Percentiles rank a stretch among this genome's conserved stretches.
Evolutionary conservation across 225 moss, liverwort and hornwort genomes (phyloP).

Genomic region (Pseudoscleropodium purum): DNA sequence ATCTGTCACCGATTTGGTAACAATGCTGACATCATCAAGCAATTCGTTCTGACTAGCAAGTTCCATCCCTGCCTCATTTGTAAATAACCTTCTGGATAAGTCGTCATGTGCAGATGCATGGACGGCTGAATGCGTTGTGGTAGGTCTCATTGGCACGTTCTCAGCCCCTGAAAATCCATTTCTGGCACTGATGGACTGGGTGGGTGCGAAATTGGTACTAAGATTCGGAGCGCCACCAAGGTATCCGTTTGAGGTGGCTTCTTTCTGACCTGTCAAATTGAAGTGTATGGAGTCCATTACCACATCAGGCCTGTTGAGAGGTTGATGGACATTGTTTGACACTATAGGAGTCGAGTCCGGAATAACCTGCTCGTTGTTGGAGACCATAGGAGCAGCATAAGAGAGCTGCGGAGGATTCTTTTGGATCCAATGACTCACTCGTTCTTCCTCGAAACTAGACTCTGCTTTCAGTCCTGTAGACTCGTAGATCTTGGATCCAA

Average conservation of each 20-base stretch:
- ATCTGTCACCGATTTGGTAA: conserved; percentile 36
- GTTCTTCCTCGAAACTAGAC: conserved; percentile 50
- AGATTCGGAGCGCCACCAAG: neutral
- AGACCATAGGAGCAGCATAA: neutral
- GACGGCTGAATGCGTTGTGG: neutral
- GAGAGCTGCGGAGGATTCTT: neutral
- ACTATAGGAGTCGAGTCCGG: neutral
- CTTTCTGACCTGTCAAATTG: neutral
- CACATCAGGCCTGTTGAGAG: neutral
- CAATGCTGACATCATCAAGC: conserved; percentile 33
- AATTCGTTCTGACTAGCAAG: conserved; percentile 3
- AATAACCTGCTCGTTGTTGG: neutral
- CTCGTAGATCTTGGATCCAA: conserved; percentile 40
- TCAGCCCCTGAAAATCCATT: neutral
- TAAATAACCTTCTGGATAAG: neutral
- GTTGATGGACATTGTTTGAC: neutral
- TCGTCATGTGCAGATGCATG: neutral
- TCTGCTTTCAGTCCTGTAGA: conserved; percentile 6
- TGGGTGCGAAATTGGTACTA: neutral
- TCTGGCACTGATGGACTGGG: neutral
- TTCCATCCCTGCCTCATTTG: neutral
- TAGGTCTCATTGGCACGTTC: neutral
- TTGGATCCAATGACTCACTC: conserved; percentile 23
- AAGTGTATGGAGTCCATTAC: neutral
- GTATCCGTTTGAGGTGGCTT: neutral